Evolutionary conservation across 768 basidiomycete genomes (phyloP), one percentile per base, ranked within the genome.

Genomic region (Trametes sanguinea): DNA sequence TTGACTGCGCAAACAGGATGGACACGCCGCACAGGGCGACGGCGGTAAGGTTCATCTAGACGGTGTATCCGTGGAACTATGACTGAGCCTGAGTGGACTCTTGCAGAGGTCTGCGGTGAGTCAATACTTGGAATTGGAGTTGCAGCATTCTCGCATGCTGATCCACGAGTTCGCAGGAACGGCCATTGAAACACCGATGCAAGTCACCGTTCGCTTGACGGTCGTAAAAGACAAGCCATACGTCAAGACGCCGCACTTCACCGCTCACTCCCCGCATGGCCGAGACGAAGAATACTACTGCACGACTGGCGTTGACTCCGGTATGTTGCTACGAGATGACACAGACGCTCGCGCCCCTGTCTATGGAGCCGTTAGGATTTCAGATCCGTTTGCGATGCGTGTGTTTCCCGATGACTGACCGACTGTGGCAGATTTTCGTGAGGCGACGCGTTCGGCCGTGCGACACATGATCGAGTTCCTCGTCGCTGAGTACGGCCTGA

Each of bases 11-110:
- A 1, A 22, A 7, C 50, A 86, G 85, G 86, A 87, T 61, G 86
- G 86, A 4, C 86, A 87, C 70, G 86, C 85, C 3, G 84, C 82
- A 9, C 86, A 86, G 72, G 86, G 86, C 6, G 86, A 86, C 67
- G 86, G 86, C 70, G 86, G 85, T 83, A 58, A 60, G 81, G 11
- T 70, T 27, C 14, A n/a, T 17, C 13, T 39, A 43, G 3, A 5
- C n/a, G 40, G 11, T 42, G 9, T 50, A 32, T 16, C 13, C 27
- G 32, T 9, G 27, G 39, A 14, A 22, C 22, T 22, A 22, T 32
- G n/a, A 17, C 8, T 1, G 10, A 22, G 37, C 27, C 8, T 17
- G 6, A 22, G 2, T 53, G 17, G n/a, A 1, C 22, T 6, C 6
- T 1, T 29, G 4, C 29, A 86, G 85, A 86, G 77, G 83, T 86